Base-by-base conservation (phyloP, 2,329 filamentous ascomycete species). In the Colletotrichum sp. region DNA sequence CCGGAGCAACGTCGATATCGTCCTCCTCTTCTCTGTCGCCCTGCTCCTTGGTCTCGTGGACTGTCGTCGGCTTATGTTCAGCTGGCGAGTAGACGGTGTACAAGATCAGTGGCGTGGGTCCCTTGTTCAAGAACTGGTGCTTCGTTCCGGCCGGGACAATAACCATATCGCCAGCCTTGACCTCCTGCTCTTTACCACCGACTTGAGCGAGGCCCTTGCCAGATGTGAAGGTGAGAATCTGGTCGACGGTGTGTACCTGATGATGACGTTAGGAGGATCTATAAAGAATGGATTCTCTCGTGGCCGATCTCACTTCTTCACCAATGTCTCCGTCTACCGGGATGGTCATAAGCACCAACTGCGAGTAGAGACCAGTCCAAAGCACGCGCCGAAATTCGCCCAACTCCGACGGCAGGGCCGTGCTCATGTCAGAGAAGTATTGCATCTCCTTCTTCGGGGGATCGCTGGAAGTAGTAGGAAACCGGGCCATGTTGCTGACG, bases 71-170 rank as follows among this genome's bases (percentile, higher is more conserved):
- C 74, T 89, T 86, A 81, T 93, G 91, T 83, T 93, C 91, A 0
- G 91, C 91, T 1, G 91, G 91, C 15, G 88, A 88, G 80, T 93
- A 93, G 7, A 93, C 88, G 0, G 91, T 93, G 66, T 93, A 89
- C 48, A 93, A 80, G 78, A 93, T 90, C 67, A 93, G 81, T 3
- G 91, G 91, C 66, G 88, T 87, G 1, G 89, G 86, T 2, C 91
- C 91, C 4, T 86, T 91, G 73, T 93, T 93, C 66, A 93, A 84
- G 80, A 93, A 93, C 80, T 93, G 91, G 80, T 93, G 91, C 81
- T 91, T 90, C 3, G 91, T 93, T 0, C 92, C 92, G 0, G 92
- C 92, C 0, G 92, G 92, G 4, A 93, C 91, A 56, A 83, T 81
- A 8, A 84, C 82, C 74, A 84, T 82, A 55, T 85, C 83, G 16